These are phyloP conservation scores for Claviceps purpurea DNA, from an alignment of 2,329 filamentous ascomycete species.

Conservation along the genomic window DNA sequence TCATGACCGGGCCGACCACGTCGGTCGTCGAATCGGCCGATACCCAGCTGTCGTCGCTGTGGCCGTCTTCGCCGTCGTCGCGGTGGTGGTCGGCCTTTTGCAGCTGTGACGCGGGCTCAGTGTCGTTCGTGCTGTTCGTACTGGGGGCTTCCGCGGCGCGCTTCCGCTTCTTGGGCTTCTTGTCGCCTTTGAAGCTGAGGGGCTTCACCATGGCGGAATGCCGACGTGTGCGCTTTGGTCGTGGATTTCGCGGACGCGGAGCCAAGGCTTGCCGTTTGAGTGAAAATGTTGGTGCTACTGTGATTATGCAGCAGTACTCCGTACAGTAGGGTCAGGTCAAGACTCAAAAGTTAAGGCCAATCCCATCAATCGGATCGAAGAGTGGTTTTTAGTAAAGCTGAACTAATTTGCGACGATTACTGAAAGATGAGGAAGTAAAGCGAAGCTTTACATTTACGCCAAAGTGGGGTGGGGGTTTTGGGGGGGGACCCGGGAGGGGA, in stretches of 20 bases:
- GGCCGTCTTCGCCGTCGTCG: slow-evolving; percentile 23
- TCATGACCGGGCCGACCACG: slow-evolving; percentile 66
- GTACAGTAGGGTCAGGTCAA: no score
- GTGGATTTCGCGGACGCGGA: not conserved
- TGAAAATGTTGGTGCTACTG: no score
- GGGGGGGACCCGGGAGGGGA: no score
- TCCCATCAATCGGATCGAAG: no score
- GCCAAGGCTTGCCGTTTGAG: no score
- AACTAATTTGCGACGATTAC: no score
- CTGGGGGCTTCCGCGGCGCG: slow-evolving; percentile 38
- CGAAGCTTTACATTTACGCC: no score
- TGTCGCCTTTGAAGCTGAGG: slow-evolving; percentile 93
- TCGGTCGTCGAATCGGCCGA: slow-evolving; percentile 63
- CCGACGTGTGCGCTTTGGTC: not conserved
- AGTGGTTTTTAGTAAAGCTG: no score
- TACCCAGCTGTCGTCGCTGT: slow-evolving; percentile 77
- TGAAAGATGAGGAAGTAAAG: no score
- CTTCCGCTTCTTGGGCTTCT: slow-evolving; percentile 87
- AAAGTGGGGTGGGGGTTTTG: no score
- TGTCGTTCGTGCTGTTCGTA: slow-evolving; percentile 27
- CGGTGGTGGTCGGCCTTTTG: slow-evolving; percentile 11
- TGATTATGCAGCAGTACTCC: no score
- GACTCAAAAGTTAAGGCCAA: no score
- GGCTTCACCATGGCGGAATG: slow-evolving; percentile 63
- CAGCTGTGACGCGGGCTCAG: slow-evolving; percentile 15